phyloP scores from a whole-genome alignment of 352 stramenopile species.

The Globisporangium heterothallicum region DNA sequence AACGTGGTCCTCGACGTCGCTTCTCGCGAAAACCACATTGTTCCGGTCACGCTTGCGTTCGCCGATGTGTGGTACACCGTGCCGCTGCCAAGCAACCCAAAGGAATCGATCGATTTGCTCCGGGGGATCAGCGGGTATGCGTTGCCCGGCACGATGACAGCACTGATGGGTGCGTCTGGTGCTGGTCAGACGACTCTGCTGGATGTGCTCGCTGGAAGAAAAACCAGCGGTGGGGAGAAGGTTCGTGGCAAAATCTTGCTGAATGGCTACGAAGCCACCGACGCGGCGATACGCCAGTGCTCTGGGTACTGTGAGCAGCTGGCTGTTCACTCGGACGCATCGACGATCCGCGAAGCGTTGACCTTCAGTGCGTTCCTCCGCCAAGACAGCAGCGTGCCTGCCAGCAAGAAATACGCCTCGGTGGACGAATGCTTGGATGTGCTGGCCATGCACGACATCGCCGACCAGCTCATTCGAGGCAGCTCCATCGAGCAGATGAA shows the following conservation, averaged over 20 bases:
- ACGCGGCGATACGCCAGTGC: conserved; percentile 27
- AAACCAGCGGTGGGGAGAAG: conserved; percentile 61
- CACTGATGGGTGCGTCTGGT: conserved; percentile 52
- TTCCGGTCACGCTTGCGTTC: conserved; percentile 33
- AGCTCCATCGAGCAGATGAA: conserved; percentile 41
- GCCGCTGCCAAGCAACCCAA: conserved; percentile 19
- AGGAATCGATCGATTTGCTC: conserved; percentile 51
- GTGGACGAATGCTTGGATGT: conserved; percentile 39
- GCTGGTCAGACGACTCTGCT: conserved; percentile 90
- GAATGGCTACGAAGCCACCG: conserved; percentile 31
- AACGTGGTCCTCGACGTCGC: not conserved
- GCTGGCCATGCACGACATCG: conserved; percentile 31
- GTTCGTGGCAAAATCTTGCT: conserved; percentile 54
- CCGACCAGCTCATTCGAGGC: conserved; percentile 19
- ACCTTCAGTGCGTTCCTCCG: conserved; percentile 84
- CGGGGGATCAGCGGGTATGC: conserved; percentile 60
- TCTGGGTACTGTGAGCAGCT: conserved; percentile 67
- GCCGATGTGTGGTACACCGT: conserved; percentile 39
- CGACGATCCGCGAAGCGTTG: conserved; percentile 84
- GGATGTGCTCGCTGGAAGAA: conserved; percentile 89
- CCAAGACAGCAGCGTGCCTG: conserved; percentile 26
- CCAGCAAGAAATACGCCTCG: conserved; percentile 26
- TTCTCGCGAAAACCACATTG: conserved; percentile 19
- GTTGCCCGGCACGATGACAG: conserved; percentile 44
- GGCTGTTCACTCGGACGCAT: conserved; percentile 75